Base-by-base conservation (phyloP, 2,329 filamentous ascomycete genomes). In the Sporothrix euskadiensis region DNA sequence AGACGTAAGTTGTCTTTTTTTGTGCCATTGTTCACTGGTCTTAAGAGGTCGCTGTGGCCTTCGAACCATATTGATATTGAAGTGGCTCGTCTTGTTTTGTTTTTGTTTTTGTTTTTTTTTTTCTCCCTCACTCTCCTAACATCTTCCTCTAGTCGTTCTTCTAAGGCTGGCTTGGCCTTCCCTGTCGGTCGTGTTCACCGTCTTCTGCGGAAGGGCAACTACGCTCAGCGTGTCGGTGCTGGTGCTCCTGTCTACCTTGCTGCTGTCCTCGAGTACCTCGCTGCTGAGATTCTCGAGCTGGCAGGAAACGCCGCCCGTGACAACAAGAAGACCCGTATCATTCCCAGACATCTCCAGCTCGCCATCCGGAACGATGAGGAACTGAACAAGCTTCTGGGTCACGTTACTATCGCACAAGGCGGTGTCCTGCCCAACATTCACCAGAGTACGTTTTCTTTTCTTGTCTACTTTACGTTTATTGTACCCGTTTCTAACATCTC, bases 291-390 rank as follows among this genome's bases (percentile, higher is more conserved):
- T 80, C 94, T 99, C 81, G 96, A 99, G 87, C 87, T 99, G 86
- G 96, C 96, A 84, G 96, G 96, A 80, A 99, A 99, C 85, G 96
- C 96, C 81, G 96, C 96, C 77, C 95, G 96, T 80, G 96, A 99
- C 88, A 98, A 98, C 91, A 99, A 99, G 93, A 98, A 98, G 92
- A 99, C 95, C 78, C 94, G 96, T 92, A 99, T 99, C 87, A 99
- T 98, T 76, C 96, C 96, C 78, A 94, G 96, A 85, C 96, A 99
- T 86, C 90, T 99, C 66, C 96, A 99, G 88, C 94, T 99, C 80
- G 96, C 96, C 85, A 99, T 99, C 88, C 92, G 96, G 82, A 98
- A 98, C 87, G 95, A 98, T 85, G 95, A 98, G 90, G 96, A 99
- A 87, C 85, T 98, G 92, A 98, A 98, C 92, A 98, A 94, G 65